phyloP scores from a whole-genome alignment of 305 asterid genomes.

The Fraxinus sp. region DNA sequence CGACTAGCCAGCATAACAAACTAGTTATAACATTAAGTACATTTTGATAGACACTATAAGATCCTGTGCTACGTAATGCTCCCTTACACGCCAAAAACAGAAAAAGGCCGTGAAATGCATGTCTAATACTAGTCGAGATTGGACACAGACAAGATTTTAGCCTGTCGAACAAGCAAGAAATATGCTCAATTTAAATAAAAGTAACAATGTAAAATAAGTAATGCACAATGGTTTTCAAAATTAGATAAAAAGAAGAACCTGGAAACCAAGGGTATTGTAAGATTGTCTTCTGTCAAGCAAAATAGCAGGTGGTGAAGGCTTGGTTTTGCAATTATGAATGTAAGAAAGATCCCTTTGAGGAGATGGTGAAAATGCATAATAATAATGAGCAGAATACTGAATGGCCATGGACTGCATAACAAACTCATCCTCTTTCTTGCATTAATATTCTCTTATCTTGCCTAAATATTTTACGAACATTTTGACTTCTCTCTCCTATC shows the following conservation, averaged over 20 bases:
- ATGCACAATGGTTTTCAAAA: not conserved
- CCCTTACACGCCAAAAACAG: not conserved
- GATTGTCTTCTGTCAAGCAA: constrained; percentile 42
- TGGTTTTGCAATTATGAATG: constrained; percentile 39
- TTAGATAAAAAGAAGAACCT: constrained; percentile 38
- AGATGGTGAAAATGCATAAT: constrained; percentile 37
- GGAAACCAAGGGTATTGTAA: constrained; percentile 65
- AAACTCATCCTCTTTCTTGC: constrained; percentile 55
- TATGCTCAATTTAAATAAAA: not conserved
- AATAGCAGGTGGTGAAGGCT: constrained; percentile 38
- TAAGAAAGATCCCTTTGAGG: constrained; percentile 14
- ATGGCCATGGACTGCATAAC: constrained; percentile 64
- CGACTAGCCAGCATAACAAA: not conserved
- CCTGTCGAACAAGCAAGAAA: not conserved
- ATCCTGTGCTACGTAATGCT: not conserved
- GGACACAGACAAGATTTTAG: not conserved
- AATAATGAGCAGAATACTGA: constrained; percentile 29
- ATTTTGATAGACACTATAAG: not conserved
- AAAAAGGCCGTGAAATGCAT: not conserved
- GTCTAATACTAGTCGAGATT: not conserved
- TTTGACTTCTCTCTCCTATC: not conserved
- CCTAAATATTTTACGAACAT: constrained; percentile 23
- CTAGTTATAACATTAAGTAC: not conserved
- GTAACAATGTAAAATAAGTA: not conserved
- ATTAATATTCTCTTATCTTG: constrained; percentile 17